Base-by-base conservation (phyloP, 106 monocot genomes). In the Narthecium ossifragum region DNA sequence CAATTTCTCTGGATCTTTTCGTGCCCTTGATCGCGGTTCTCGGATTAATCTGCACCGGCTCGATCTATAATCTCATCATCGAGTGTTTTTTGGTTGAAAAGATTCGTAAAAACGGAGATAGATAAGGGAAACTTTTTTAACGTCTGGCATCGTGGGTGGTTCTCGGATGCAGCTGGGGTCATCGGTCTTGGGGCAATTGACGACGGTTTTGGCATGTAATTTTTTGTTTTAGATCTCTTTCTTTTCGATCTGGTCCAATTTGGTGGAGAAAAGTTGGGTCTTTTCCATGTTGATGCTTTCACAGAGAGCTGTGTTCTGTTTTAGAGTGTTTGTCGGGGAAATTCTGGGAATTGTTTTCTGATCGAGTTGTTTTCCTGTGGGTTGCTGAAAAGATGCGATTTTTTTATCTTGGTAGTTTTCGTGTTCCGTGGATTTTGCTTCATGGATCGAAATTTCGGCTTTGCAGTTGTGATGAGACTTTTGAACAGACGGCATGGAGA, bases 191-290 rank as follows among this genome's bases (percentile, higher is more conserved):
- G 11, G 8, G 51, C 25, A 32, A 17, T 8, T 31, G 32, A 32
- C 55, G n/a, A 17, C 55, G 11, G 31, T 4, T 21, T 34, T 56
- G 31, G 33, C 12, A n/a, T 56, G 31, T 56, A 30, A 3, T 56
- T 8, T 43, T 43, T 37, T 25, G 21, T 9, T 38, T 46, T 20
- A 10, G 55, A 22, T 31, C 36, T 13, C 28, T 14, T 45, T 12
- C 31, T 27, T 69, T 10, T 68, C 34, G 32, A 41, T 56, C 61
- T 61, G 36, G 17, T 28, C 61, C 47, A 50, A 61, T 60, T 50
- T 70, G 51, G 10, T 24, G 39, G 31, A 4, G 55, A 12, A 54
- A 55, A 55, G 30, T 5, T 55, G 31, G 46, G 51, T 63, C 43
- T 46, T 71, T 71, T 5, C n/a, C n/a, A n/a, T n/a, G n/a, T n/a